Conservation (phyloP, 2,329 filamentous ascomycete genomes). For the Ilyonectria sp. region DNA sequence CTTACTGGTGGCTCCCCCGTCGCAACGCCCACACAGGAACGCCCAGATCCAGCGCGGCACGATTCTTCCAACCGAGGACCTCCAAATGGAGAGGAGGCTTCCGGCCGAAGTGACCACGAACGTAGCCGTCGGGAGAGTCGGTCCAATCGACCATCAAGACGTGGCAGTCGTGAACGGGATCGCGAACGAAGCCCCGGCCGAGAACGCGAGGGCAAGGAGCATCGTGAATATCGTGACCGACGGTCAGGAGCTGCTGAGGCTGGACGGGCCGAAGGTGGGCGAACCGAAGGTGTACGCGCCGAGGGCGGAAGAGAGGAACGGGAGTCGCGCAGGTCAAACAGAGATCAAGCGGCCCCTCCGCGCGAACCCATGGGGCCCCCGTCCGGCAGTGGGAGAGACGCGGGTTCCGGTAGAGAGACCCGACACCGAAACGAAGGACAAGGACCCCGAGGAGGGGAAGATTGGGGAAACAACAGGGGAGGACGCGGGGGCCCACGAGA, state of each 20-base stretch:
- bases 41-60: conserved; percentile 61
- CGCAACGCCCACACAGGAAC: conserved; percentile 65
- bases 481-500: conserved; percentile 55
- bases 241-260: conserved; percentile 53
- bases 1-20: conserved; percentile 68
- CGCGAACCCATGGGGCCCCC: conserved; percentile 52
- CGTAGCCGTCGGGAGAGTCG: conserved; percentile 59
- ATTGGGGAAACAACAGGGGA: conserved; percentile 54
- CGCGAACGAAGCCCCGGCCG: conserved; percentile 64
- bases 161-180: conserved; percentile 66
- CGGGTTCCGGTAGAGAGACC: conserved; percentile 50
- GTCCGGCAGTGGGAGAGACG: conserved; percentile 48
- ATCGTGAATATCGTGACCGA: conserved; percentile 62
- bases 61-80: conserved; percentile 53
- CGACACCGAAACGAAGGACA: conserved; percentile 51
- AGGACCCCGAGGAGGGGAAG: conserved; percentile 49
- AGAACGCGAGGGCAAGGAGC: conserved; percentile 63
- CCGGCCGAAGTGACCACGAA: conserved; percentile 57
- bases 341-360: conserved; percentile 43
- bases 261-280: conserved; percentile 49
- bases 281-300: background rate
- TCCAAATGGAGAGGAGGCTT: conserved; percentile 51
- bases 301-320: conserved; percentile 54
- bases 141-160: conserved; percentile 59
- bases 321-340: conserved; percentile 50